A percentile compares a stretch with the other conserved stretches of the same genome.
Evolutionary conservation across 257 asterid species (phyloP).

Genomic region (Eustoma russellianum): DNA sequence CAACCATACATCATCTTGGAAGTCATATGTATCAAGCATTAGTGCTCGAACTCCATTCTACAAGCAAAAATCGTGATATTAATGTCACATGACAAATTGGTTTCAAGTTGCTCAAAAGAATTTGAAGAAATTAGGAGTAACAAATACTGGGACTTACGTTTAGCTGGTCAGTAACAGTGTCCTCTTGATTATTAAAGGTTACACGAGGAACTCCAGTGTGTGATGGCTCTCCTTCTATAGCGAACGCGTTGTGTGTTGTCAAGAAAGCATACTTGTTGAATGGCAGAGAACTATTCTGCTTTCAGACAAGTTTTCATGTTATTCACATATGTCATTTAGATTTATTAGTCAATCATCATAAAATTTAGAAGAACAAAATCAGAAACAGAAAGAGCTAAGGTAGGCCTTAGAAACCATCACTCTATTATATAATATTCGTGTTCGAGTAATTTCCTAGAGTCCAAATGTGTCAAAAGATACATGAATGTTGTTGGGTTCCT

Average conservation of each 20-base stretch:
- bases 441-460: too few relatives aligned
- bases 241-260: constrained; percentile 76
- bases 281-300: constrained; percentile 68
- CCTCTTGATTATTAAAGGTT: constrained; percentile 70
- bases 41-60: constrained; percentile 86
- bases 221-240: constrained; percentile 46
- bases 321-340: too few relatives aligned
- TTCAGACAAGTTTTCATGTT: neutral
- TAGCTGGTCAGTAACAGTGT: constrained; percentile 58
- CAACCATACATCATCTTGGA: constrained; percentile 61
- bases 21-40: constrained; percentile 83
- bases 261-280: constrained; percentile 77
- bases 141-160: constrained; percentile 23
- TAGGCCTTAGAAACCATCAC: too few relatives aligned
- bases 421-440: too few relatives aligned
- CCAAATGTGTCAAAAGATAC: too few relatives aligned
- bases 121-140: too few relatives aligned
- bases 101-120: too few relatives aligned
- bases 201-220: constrained; percentile 43
- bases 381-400: too few relatives aligned
- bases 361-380: too few relatives aligned
- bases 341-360: too few relatives aligned
- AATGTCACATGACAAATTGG: too few relatives aligned
- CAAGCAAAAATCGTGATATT: neutral
- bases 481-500: too few relatives aligned